Evolutionary conservation across 2,329 filamentous ascomycete genomes (phyloP).

Genomic region (Rhytidhysteron rufulum): DNA sequence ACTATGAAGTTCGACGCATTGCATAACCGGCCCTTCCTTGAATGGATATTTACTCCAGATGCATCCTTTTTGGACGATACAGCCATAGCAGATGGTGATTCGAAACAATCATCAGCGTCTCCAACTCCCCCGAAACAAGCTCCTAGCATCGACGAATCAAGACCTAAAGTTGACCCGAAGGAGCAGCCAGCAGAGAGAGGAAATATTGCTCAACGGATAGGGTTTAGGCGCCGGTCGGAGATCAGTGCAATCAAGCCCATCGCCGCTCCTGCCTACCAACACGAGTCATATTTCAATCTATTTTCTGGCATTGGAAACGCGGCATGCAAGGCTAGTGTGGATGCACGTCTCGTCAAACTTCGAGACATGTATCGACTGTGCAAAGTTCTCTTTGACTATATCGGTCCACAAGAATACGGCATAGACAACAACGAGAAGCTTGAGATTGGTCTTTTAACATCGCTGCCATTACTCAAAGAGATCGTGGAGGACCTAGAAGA

Average conservation of each 20-base stretch:
- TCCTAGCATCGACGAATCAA: constrained; percentile 28
- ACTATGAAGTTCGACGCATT: constrained; percentile 99
- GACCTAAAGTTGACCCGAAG: constrained; percentile 21
- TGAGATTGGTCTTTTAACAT: constrained; percentile 95
- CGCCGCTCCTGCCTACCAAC: constrained; percentile 30
- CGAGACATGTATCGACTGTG: constrained; percentile 89
- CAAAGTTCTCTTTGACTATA: constrained; percentile 96
- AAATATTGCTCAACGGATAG: constrained; percentile 45
- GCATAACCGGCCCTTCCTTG: constrained; percentile 92
- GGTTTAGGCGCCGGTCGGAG: constrained; percentile 52
- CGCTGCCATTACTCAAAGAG: constrained; percentile 87
- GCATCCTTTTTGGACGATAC: constrained; percentile 70
- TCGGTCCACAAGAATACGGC: constrained; percentile 96
- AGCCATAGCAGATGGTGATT: constrained; percentile 28
- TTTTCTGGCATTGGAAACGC: constrained; percentile 66
- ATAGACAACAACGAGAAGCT: constrained; percentile 95
- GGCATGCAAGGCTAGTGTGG: constrained; percentile 69
- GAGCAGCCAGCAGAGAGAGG: constrained; percentile 29
- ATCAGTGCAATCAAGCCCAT: constrained; percentile 18
- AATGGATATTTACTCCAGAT: constrained; percentile 94
- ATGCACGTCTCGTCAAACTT: constrained; percentile 80
- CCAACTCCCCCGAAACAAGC: constrained; percentile 18
- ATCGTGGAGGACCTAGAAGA: constrained; percentile 97
- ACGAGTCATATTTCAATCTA: constrained; percentile 79
- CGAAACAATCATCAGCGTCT: constrained; percentile 27